phyloP scores from a whole-genome alignment of 164 flowering plant genomes.

The Hamamelis virginiana region DNA sequence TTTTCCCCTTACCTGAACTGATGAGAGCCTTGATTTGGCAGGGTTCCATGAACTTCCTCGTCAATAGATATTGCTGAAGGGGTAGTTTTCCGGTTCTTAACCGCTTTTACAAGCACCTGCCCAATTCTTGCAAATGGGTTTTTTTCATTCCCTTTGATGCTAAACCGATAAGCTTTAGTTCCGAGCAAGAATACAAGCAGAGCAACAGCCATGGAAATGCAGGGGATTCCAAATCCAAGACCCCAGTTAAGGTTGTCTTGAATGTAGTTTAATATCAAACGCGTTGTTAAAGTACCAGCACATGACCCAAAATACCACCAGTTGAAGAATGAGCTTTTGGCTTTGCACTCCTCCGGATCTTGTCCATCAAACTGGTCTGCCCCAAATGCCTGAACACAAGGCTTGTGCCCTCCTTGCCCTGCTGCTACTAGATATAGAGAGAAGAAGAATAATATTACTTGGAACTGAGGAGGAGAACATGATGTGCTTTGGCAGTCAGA shows the following conservation, averaged over 20 bases:
- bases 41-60: constrained; percentile 23
- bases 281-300: constrained; percentile 25
- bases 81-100: constrained; percentile 26
- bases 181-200: constrained; percentile 55
- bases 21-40: constrained; percentile 13
- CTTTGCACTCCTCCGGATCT: constrained; percentile 37
- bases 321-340: constrained; percentile 62
- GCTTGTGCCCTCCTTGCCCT: constrained; percentile 62
- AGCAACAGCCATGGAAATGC: constrained; percentile 39
- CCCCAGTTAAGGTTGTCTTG: constrained; percentile 62
- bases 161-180: constrained; percentile 41
- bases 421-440: constrained; percentile 60
- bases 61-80: constrained; percentile 6
- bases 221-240: constrained; percentile 65
- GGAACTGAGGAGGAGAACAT: constrained; percentile 26
- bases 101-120: constrained; percentile 43
- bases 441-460: constrained; percentile 43
- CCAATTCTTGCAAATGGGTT: constrained; percentile 50
- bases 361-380: constrained; percentile 61
- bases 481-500: constrained; percentile 24
- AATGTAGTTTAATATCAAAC: constrained; percentile 34
- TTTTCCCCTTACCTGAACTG: constrained; percentile 34
- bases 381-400: constrained; percentile 67
- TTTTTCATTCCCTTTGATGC: constrained; percentile 16
- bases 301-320: constrained; percentile 61